Evolutionary conservation across 257 asterid species (phyloP), one percentile per base, ranked within the genome.

Genomic region (Plantago elongata): DNA sequence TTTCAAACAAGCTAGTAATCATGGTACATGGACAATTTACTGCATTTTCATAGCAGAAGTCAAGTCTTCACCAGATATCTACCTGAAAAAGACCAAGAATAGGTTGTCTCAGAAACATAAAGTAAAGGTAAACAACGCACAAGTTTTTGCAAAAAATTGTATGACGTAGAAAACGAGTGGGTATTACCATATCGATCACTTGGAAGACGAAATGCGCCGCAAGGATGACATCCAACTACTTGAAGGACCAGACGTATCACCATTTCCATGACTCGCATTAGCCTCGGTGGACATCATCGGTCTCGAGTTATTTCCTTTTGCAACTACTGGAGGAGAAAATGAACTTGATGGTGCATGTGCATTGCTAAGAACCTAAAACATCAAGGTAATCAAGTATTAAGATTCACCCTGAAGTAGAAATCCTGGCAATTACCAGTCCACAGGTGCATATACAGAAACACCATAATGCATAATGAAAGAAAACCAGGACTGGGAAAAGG

Each of bases 181-280:
- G 51, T 61, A 62, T 54, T 63, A 75, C 83, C 83, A 63, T 48
- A 52, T 62, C 54, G 42, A 71, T 81, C 76, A 92, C 79, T 92
- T 92, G 11, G 97, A 75, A 46, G 99, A 89, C 57, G 99, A 89
- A 60, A 89, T 84, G 66, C 97, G 96, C 10, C 95, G 91, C 51
- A 86, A 75, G 49, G 96, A 83, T 62, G 96, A 84, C 62, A 89
- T 85, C 95, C 99, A 92, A 79, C 95, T 78, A 79, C 91, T 84
- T 57, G 97, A 80, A 65, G 90, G 94, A 67, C 86, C 96, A 49
- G 77, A 65, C 60, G 47, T 83, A 58, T 83, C 94, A 45, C 78
- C 84, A 71, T 75, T 81, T 75, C 78, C 85, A 48, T 70, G 78
- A 67, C 71, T 83, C 64, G 81, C 79, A 70, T 82, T 85, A 65